Evolutionary conservation across 2,329 filamentous ascomycete genomes (phyloP).

Genomic region (Bertia moriformis): DNA sequence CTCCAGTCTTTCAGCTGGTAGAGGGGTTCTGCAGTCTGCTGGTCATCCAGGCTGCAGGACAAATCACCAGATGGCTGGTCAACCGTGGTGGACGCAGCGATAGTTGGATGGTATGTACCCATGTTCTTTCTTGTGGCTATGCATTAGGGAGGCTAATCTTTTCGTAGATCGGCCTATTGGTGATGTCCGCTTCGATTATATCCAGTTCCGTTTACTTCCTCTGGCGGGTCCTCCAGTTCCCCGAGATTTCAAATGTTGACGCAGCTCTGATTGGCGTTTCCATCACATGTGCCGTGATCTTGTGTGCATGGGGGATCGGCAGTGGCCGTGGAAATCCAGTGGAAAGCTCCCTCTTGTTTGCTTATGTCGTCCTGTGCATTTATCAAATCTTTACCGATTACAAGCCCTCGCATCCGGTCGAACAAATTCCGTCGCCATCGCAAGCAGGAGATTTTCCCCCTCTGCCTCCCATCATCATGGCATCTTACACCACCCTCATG

Average conservation of each 20-base stretch:
- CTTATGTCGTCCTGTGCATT: conserved; percentile 62
- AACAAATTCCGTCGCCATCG: conserved; percentile 25
- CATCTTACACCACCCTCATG: conserved; percentile 56
- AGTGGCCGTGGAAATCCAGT: conserved; percentile 61
- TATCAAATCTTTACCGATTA: conserved; percentile 73
- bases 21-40: conserved; percentile 64
- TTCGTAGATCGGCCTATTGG: conserved; percentile 47
- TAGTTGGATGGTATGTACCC: conserved; percentile 54
- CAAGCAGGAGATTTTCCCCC: conserved; percentile 42
- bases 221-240: conserved; percentile 61
- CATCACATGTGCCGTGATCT: conserved; percentile 56
- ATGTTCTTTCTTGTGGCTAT: not conserved
- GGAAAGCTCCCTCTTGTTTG: conserved; percentile 62
- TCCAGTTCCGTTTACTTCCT: conserved; percentile 63
- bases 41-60: conserved; percentile 59
- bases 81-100: conserved; percentile 52
- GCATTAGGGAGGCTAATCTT: not conserved
- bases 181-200: conserved; percentile 54
- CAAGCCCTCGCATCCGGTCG: conserved; percentile 38
- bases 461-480: conserved; percentile 65
- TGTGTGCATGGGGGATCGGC: conserved; percentile 60
- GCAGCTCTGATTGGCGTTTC: conserved; percentile 60
- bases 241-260: conserved; percentile 58
- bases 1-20: conserved; percentile 56
- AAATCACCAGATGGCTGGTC: conserved; percentile 60